Base-by-base conservation (phyloP, 495 filamentous ascomycete genomes). In the Penicillium psychrofluorescens region DNA sequence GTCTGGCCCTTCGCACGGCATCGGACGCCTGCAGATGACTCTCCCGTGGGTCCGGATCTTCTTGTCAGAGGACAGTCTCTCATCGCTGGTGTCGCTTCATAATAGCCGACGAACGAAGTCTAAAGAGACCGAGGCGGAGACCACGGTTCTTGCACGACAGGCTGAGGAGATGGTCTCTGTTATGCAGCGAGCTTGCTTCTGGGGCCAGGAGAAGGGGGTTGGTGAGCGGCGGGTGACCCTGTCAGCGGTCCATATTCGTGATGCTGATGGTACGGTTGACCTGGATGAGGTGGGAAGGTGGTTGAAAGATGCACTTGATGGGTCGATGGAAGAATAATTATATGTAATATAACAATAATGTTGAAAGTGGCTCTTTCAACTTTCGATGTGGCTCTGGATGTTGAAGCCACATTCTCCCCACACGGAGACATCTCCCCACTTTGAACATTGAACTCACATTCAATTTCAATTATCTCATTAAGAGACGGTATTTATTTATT, bases 121-220 rank as follows among this genome's bases (percentile, higher is more conserved):
- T 34, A 49, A 15, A 29, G 35, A 35, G 8, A 8, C 11, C 6
- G 32, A 10, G 31, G 1, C 10, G 1, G 41, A 11, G 6, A 15
- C 37, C 12, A 64, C 53, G 0, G 51, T 71, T 12, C 52, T 70
- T 33, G 49, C 48, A 2, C 46, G 38, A 1, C 68, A 70, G 44
- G 61, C 64, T 7, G 48, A 54, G 28, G 66, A 70, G 33, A 70
- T 71, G 64, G 61, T 64, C 0, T 61, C 60, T 48, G 51, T 54
- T 14, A 62, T 71, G 66, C 61, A 56, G 3, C 45, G 59, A 29
- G 66, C 68, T 4, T 71, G 68, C 44, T 70, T 71, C 40, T 71
- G 56, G 53, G 68, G 63, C 7, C 44, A 52, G 11, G 64, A 70
- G 41, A 68, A 60, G 34, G 60, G 63, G 0, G 52, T 61, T 38